Base-by-base conservation (phyloP, 1,139 yeast species). In the Hyphopichia pseudoburtonii region DNA sequence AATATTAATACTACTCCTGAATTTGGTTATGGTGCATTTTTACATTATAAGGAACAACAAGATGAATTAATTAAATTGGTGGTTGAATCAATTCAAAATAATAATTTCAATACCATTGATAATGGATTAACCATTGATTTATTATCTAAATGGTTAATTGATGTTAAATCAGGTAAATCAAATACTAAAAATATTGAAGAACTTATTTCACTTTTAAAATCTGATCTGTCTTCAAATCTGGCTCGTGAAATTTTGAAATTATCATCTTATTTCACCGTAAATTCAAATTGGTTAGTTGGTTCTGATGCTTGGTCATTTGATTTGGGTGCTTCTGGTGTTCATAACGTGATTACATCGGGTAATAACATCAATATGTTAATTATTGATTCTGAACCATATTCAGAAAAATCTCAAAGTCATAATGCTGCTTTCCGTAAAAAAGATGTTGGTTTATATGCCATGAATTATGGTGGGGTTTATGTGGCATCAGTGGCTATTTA, bases 301-400 rank as follows among this genome's bases (percentile, higher is more conserved):
- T 88, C 97, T 7, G 97, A 90, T 62, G 80, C 95, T 24, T 90
- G 98, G 97, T 78, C 96, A 16, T 89, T 84, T 57, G 97, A 90
- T 66, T 70, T 87, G 49, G 97, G 97, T 28, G 74, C 86, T 46
- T 85, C 96, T 9, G 96, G 97, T 59, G 86, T 90, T 37, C 97
- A 92, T 61, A 84, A 82, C 54, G 83, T 88, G 12, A 69, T 90
- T 34, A 66, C 89, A 24, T 82, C 92, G 0, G 84, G 84, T 33
- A 74, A 81, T 57, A 86, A 89, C 55, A 66, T 90, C 51, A 92
- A 92, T 60, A 77, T 90, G 78, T 77, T 90, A 55, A 73, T 92
- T 39, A 83, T 90, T 51, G 97, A 90, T 59, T 85, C 94, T n/a
- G 92, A 88, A 55, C 94, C 96, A n/a, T 81, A 78, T 50, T 60